Conservation (phyloP, 2,329 filamentous ascomycete genomes). For the Aspergillus chevalieri region DNA sequence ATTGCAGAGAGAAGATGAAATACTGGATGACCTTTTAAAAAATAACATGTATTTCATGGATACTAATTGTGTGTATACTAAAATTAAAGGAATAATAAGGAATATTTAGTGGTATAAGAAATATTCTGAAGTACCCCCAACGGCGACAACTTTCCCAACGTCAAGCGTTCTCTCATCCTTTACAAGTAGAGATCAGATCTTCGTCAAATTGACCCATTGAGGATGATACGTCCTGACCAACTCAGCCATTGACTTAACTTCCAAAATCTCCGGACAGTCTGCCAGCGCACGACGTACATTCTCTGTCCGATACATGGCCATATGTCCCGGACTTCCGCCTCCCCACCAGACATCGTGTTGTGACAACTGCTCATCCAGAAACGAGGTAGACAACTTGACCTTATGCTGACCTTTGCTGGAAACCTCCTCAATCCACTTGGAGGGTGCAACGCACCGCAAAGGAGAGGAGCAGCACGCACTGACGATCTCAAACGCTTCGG, state of each 20-base stretch:
- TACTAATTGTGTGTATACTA: too few species aligned
- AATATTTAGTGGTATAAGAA: too few species aligned
- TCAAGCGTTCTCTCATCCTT: too few species aligned
- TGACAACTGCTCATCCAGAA: constrained; percentile 1
- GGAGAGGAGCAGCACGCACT: neutral
- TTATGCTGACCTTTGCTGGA: neutral
- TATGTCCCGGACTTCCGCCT: neutral
- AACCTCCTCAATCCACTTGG: constrained; percentile 1
- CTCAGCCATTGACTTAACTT: constrained; percentile 1
- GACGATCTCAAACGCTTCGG: neutral
- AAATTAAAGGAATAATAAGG: too few species aligned
- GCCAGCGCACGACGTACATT: constrained; percentile 5
- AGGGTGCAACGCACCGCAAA: neutral
- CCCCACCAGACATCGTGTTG: constrained; percentile 2
- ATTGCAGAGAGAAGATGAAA: neutral
- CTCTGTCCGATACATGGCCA: constrained; percentile 1
- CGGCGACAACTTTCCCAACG: too few species aligned
- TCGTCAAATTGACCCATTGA: neutral
- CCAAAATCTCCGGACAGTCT: constrained; percentile 1
- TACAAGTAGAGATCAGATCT: neutral
- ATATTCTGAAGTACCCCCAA: too few species aligned
- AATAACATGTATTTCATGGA: too few species aligned
- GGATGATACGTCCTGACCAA: constrained; percentile 4
- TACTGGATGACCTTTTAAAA: neutral
- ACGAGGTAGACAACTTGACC: neutral